Evolutionary conservation across 805 yeast species (phyloP).

Genomic region (Saccharomycopsis vini): DNA sequence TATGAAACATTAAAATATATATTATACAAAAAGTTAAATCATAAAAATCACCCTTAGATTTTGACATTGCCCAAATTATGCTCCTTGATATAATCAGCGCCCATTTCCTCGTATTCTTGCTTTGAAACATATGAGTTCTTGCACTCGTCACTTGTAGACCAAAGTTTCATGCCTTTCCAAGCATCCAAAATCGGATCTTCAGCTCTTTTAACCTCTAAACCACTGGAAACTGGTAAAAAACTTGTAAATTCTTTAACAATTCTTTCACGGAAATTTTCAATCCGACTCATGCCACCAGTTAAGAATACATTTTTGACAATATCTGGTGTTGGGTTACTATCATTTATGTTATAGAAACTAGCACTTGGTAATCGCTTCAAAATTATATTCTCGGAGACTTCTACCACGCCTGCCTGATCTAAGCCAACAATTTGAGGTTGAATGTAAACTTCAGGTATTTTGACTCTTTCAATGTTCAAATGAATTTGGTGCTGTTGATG

Average conservation of each 20-base stretch:
- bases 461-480: constrained; percentile 79
- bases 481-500: constrained; percentile 87
- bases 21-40: no score
- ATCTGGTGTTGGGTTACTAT: constrained; percentile 8
- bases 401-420: constrained; percentile 91
- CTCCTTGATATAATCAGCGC: constrained; percentile 81
- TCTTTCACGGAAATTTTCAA: constrained; percentile 60
- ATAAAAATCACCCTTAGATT: no score
- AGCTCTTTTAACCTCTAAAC: constrained; percentile 54
- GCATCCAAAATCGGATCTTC: constrained; percentile 67
- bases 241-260: constrained; percentile 59
- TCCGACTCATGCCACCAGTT: constrained; percentile 75
- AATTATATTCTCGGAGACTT: constrained; percentile 60
- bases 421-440: constrained; percentile 92
- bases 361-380: constrained; percentile 49
- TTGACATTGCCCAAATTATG: constrained; percentile 63
- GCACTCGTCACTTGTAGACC: constrained; percentile 47
- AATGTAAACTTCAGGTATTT: constrained; percentile 86
- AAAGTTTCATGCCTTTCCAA: constrained; percentile 90
- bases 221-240: constrained; percentile 60
- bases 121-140: constrained; percentile 46
- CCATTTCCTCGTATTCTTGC: constrained; percentile 78
- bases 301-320: constrained; percentile 56
- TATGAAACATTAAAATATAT: no score
- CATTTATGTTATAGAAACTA: constrained; percentile 46